Percentiles rank a stretch among this genome's conserved stretches.
These are phyloP conservation scores for Hansenula sp. DNA, from an alignment of 1,139 yeast species.

Conservation along the genomic window DNA sequence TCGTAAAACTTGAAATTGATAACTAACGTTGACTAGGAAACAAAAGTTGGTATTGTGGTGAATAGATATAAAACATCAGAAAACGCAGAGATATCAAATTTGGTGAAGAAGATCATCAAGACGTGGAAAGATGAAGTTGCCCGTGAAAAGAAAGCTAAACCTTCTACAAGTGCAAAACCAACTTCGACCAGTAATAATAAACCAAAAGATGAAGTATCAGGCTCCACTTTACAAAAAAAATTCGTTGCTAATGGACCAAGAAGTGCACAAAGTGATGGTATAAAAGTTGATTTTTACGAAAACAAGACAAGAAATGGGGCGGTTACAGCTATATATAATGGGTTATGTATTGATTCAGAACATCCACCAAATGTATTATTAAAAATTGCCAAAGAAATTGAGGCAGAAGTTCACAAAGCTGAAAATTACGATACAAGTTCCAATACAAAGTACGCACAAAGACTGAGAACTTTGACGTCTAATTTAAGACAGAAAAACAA, in stretches of 20 bases:
- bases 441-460: constrained; percentile 15
- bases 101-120: constrained; percentile 79
- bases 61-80: constrained; percentile 75
- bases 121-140: constrained; percentile 91
- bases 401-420: constrained; percentile 57
- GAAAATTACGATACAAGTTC: constrained; percentile 47
- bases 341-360: constrained; percentile 76
- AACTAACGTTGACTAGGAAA: constrained; percentile 37
- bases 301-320: constrained; percentile 83
- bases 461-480: constrained; percentile 21
- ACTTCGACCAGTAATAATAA: constrained; percentile 10
- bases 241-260: constrained; percentile 53
- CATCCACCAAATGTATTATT: constrained; percentile 54
- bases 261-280: constrained; percentile 77
- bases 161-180: constrained; percentile 5
- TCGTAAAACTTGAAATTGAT: too few species aligned
- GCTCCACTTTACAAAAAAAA: constrained; percentile 28
- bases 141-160: constrained; percentile 49
- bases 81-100: constrained; percentile 58
- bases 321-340: constrained; percentile 78
- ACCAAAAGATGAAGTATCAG: too few species aligned
- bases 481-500: constrained; percentile 83
- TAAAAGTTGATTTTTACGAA: constrained; percentile 61
- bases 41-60: constrained; percentile 97
- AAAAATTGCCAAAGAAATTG: constrained; percentile 65